Percentiles rank a stretch among this genome's conserved stretches.
These are phyloP conservation scores for Hemerocallis citrina DNA, from an alignment of 106 monocot species.

Conservation along the genomic window DNA sequence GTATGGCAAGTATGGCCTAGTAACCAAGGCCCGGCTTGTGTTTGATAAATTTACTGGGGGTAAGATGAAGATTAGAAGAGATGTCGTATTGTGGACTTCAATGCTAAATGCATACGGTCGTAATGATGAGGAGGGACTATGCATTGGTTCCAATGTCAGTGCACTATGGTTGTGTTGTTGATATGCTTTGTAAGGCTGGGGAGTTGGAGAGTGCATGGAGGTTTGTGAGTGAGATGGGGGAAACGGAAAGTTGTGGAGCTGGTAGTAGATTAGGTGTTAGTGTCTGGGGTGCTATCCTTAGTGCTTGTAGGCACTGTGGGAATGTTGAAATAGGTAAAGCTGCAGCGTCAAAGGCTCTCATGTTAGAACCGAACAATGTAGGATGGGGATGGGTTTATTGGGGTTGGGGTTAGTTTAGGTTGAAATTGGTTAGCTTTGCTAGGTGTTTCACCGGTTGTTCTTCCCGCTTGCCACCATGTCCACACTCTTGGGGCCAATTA, in stretches of 20 bases:
- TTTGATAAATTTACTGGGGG: conserved; percentile 17
- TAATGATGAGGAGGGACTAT: conserved; percentile 27
- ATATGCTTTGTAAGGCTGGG: conserved; percentile 61
- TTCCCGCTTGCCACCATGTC: too few species aligned
- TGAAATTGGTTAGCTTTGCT: too few species aligned
- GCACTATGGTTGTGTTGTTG: conserved; percentile 57
- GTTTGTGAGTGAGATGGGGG: conserved; percentile 22
- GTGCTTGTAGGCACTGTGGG: conserved; percentile 37
- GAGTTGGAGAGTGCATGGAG: conserved; percentile 41
- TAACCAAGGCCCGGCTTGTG: conserved; percentile 28
- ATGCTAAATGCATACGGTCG: conserved; percentile 48
- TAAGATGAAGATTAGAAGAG: conserved; percentile 5
- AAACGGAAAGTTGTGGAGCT: too few species aligned
- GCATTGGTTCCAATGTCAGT: conserved; percentile 27
- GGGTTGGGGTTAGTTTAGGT: too few species aligned
- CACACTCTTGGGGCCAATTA: too few species aligned
- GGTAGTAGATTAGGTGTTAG: conserved; percentile 8
- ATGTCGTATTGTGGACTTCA: conserved; percentile 66
- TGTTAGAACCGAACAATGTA: conserved; percentile 39
- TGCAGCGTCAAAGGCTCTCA: conserved; percentile 40
- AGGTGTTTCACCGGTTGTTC: too few species aligned
- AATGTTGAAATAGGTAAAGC: conserved; percentile 32
- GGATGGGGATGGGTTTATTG: too few species aligned
- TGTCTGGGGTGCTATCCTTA: conserved; percentile 48
- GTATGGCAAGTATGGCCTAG: conserved; percentile 63